Evolutionary conservation across 352 stramenopile genomes (phyloP).

Genomic region (Peronospora tabacina): DNA sequence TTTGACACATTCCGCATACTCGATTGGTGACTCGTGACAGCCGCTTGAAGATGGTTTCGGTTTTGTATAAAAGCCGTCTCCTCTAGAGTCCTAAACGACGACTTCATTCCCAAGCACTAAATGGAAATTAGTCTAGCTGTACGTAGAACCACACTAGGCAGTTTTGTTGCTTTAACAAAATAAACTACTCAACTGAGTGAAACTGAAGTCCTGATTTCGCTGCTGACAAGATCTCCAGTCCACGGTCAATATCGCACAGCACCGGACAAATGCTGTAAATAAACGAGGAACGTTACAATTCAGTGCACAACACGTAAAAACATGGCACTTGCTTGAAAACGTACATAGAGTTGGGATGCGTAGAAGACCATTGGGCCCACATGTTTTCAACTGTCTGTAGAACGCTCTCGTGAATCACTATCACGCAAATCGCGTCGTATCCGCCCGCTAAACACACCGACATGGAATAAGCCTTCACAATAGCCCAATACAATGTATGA

Average conservation of each 20-base stretch:
- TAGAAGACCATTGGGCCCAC: conserved; percentile 61
- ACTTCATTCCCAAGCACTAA: conserved; percentile 11
- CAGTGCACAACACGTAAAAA: conserved; percentile 2
- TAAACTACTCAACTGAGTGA: conserved; percentile 23
- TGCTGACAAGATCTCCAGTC: conserved; percentile 3
- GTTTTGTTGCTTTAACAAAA: background rate
- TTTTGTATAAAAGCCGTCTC: conserved; percentile 1
- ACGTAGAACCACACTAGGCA: background rate
- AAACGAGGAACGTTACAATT: background rate
- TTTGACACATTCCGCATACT: conserved; percentile 18
- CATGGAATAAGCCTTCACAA: background rate
- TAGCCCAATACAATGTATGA: background rate
- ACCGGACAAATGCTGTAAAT: conserved; percentile 54
- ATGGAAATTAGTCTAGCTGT: conserved; percentile 6
- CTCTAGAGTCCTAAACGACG: background rate
- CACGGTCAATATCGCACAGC: conserved; percentile 45
- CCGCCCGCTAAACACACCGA: conserved; percentile 74
- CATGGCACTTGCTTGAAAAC: conserved; percentile 3
- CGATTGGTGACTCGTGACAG: conserved; percentile 10
- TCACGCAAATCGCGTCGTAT: conserved; percentile 93
- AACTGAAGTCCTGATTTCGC: conserved; percentile 22
- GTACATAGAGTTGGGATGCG: conserved; percentile 40
- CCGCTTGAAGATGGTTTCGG: background rate
- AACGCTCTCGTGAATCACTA: conserved; percentile 60
- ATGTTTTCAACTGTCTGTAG: conserved; percentile 59